Conservation (phyloP, 139 green algal genomes). For the Picochlorum sp. region DNA sequence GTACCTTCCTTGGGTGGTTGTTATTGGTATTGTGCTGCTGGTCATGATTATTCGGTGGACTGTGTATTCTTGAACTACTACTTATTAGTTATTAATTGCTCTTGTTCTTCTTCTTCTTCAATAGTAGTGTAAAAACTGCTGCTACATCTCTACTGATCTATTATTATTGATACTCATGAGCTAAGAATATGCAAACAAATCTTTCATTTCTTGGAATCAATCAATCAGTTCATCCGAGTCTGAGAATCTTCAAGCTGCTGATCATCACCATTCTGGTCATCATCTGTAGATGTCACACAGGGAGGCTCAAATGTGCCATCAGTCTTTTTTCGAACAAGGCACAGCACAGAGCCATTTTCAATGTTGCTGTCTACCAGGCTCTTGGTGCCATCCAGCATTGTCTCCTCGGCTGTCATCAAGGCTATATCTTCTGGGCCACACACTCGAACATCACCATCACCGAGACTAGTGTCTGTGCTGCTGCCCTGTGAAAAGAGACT, state of each 20-base stretch:
- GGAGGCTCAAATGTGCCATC: slow-evolving; percentile 24
- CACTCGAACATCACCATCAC: neutral
- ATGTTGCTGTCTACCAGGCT: slow-evolving; percentile 73
- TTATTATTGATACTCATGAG: too few relatives aligned
- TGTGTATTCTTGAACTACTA: slow-evolving; percentile 28
- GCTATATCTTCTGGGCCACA: slow-evolving; percentile 25
- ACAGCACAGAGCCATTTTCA: slow-evolving; percentile 74
- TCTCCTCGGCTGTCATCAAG: slow-evolving; percentile 32
- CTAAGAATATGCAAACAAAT: too few relatives aligned
- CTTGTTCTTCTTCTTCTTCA: too few relatives aligned
- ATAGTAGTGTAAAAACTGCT: too few relatives aligned
- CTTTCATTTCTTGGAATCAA: too few relatives aligned
- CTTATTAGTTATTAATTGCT: too few relatives aligned
- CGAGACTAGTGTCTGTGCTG: slow-evolving; percentile 23
- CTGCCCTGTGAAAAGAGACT: slow-evolving; percentile 45
- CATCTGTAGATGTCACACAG: neutral
- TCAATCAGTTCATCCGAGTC: too few relatives aligned
- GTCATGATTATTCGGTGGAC: slow-evolving; percentile 48
- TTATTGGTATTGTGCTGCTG: slow-evolving; percentile 62
- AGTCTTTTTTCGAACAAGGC: slow-evolving; percentile 49
- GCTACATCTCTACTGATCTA: too few relatives aligned
- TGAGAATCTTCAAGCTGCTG: neutral
- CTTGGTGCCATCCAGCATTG: slow-evolving; percentile 58
- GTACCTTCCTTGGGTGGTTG: slow-evolving; percentile 77
- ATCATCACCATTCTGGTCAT: neutral